Base-by-base conservation (phyloP, 768 basidiomycete species). In the Lyophyllum atratum region DNA sequence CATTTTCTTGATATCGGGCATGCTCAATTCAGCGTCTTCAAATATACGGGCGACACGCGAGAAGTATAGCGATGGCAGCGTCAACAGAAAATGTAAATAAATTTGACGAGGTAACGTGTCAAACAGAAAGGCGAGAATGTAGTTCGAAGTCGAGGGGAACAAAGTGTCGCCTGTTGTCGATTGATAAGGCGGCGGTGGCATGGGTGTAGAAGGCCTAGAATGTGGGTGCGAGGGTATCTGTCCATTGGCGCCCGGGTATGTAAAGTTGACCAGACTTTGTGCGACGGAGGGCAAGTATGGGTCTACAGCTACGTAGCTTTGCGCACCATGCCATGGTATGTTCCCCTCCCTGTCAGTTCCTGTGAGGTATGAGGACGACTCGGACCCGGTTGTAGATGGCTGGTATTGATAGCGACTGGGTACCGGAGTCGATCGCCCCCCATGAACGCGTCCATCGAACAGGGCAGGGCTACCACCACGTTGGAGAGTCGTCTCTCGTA, bases 21-120 rank as follows among this genome's bases (percentile, higher is more conserved):
- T 73, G 49, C 80, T 85, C 43, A 87, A 66, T 37, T 87, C 79
- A 1, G 86, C 86, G 45, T 86, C 84, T 57, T 84, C 80, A 50
- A 87, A 88, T 31, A 89, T 77, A 25, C 81, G 76, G 2, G 82
- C 79, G 10, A 89, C 87, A 1, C 88, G 78, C 4, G 83, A 80
- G 67, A 87, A 87, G 65, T 90, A 90, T 17, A 89, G 66, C 6
- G 81, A 76, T 0, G 87, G 87, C 8, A 88, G 73, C 14, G 81
- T 77, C 11, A 89, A 72, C 1, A 89, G 76, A 15, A 72, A n/a
- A 49, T 69, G 61, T 4, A 74, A 63, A 59, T 74, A 75, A 2
- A 72, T 28, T 46, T 72, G 60, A 3, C 67, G 59, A 0, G 69
- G 64, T 42, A 74, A 48, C 6, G 64, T 65, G 51, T 58, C 52